Evolutionary conservation across 257 asterid species (phyloP).

Genomic region (Paulownia fortunei): DNA sequence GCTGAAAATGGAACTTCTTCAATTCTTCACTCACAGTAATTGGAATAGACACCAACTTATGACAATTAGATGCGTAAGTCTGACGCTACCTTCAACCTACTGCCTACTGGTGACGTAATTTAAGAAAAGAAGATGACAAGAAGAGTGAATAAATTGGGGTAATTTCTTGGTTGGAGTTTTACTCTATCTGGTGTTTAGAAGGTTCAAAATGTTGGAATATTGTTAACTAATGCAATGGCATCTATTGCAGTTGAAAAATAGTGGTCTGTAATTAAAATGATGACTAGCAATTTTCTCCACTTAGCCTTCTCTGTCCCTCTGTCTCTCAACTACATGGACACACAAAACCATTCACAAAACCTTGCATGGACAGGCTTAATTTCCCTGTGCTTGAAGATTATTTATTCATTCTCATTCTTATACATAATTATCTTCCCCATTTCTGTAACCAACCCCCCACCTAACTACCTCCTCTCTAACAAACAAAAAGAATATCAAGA

Average conservation of each 20-base stretch:
- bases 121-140: not conserved
- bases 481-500: not conserved
- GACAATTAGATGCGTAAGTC: not conserved
- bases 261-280: not conserved
- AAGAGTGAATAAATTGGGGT: not conserved
- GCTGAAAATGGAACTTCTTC: not conserved
- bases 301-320: not conserved
- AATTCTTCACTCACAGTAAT: not conserved
- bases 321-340: not conserved
- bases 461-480: not conserved
- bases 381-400: too few species aligned
- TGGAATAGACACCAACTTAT: not conserved
- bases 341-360: too few species aligned
- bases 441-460: not conserved
- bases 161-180: not conserved
- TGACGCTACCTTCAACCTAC: not conserved
- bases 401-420: too few species aligned
- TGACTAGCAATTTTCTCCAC: not conserved
- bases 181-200: not conserved
- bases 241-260: constrained; percentile 1
- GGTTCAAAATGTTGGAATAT: not conserved
- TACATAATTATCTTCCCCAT: not conserved
- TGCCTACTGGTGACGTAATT: not conserved
- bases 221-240: not conserved
- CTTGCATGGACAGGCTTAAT: too few species aligned